Conservation (phyloP, 345 rosid species). For the Jatropha curcas region DNA sequence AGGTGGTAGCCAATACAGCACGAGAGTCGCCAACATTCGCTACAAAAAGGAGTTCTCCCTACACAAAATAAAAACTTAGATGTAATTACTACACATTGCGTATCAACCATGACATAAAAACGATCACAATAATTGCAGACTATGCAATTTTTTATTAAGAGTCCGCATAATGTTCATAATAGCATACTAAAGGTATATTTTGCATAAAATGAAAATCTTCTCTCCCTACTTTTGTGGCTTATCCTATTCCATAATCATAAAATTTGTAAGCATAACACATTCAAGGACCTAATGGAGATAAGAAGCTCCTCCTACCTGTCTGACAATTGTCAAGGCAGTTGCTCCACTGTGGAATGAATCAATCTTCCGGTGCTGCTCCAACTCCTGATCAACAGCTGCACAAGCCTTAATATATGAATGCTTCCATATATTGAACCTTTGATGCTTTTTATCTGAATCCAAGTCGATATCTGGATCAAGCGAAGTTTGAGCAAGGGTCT, state of each 20-base stretch:
- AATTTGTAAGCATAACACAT: background rate
- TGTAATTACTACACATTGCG: background rate
- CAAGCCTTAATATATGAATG: slow-evolving; percentile 75
- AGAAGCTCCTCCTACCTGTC: slow-evolving; percentile 54
- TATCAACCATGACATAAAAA: background rate
- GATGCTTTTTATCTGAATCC: slow-evolving; percentile 54
- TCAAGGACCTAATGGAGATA: background rate
- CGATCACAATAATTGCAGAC: background rate
- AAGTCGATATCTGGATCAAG: slow-evolving; percentile 46
- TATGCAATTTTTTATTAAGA: background rate
- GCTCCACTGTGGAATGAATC: slow-evolving; percentile 85
- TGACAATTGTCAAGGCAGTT: slow-evolving; percentile 75
- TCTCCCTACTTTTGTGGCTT: background rate
- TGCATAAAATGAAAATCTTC: background rate
- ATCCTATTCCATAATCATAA: background rate
- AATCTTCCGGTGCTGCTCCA: slow-evolving; percentile 58
- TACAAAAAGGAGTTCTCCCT: slow-evolving; percentile 68
- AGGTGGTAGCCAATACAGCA: slow-evolving; percentile 78
- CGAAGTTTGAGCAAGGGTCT: slow-evolving; percentile 55
- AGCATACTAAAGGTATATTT: too few relatives aligned
- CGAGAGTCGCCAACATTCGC: slow-evolving; percentile 96
- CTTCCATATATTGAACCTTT: slow-evolving; percentile 69
- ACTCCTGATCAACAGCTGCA: slow-evolving; percentile 75
- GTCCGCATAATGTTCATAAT: background rate
- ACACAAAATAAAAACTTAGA: slow-evolving; percentile 17